phyloP scores from a whole-genome alignment of 768 basidiomycete genomes.

The Infundibulicybe gibba region DNA sequence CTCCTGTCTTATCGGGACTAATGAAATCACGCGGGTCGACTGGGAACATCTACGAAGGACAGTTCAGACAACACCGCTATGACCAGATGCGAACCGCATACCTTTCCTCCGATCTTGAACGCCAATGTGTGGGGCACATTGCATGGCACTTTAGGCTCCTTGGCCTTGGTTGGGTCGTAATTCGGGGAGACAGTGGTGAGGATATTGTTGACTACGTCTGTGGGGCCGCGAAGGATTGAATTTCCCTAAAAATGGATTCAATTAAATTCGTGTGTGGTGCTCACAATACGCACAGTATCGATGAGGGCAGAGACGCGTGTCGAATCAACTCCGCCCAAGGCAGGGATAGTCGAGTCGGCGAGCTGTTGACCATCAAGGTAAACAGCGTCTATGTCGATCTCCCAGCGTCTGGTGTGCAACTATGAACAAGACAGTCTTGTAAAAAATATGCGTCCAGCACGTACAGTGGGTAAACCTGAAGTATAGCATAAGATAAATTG shows the following conservation, averaged over 20 bases:
- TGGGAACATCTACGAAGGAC: slow-evolving; percentile 43
- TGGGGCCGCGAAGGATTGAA: slow-evolving; percentile 66
- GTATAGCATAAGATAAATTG: not conserved
- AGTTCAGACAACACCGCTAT: not conserved
- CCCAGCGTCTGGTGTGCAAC: slow-evolving; percentile 43
- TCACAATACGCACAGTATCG: slow-evolving; percentile 47
- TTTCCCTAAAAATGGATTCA: slow-evolving; percentile 45
- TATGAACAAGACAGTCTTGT: not conserved
- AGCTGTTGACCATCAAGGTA: slow-evolving; percentile 58
- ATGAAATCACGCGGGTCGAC: slow-evolving; percentile 72
- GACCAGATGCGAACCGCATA: slow-evolving; percentile 5
- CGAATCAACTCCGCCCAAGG: slow-evolving; percentile 23
- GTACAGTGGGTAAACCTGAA: slow-evolving; percentile 34
- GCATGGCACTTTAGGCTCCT: slow-evolving; percentile 41
- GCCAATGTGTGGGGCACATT: slow-evolving; percentile 48
- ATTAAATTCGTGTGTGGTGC: not conserved
- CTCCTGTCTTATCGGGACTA: slow-evolving; percentile 27
- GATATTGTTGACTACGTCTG: slow-evolving; percentile 57
- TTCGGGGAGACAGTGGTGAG: slow-evolving; percentile 30
- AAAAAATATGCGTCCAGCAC: slow-evolving; percentile 3
- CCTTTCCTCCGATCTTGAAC: slow-evolving; percentile 63
- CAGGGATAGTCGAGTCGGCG: slow-evolving; percentile 46
- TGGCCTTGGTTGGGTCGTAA: slow-evolving; percentile 19
- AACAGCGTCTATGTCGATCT: slow-evolving; percentile 63
- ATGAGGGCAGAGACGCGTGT: slow-evolving; percentile 52